These are phyloP conservation scores for Entomortierella lignicola DNA, from an alignment of 192 early-diverging fungal genomes.

Conservation along the genomic window DNA sequence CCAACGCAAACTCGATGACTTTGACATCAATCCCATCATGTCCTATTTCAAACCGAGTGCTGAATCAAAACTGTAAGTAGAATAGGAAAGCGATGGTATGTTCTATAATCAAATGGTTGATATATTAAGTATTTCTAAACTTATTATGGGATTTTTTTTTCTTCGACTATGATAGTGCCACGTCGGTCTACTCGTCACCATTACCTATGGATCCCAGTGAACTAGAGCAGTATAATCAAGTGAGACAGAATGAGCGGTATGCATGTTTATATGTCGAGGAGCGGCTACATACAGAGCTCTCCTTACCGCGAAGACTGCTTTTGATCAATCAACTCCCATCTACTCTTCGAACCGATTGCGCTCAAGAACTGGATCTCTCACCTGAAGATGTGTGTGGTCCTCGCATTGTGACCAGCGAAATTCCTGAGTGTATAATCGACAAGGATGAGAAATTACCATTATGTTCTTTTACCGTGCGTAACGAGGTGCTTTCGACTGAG, in stretches of 20 bases:
- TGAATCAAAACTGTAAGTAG: constrained; percentile 20
- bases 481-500: constrained; percentile 9
- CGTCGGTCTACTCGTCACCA: neutral
- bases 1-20: constrained; percentile 26
- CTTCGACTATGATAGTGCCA: neutral
- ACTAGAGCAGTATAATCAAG: constrained; percentile 6
- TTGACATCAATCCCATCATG: constrained; percentile 24
- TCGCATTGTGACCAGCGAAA: neutral
- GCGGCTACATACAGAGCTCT: constrained; percentile 15
- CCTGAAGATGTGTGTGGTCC: constrained; percentile 3
- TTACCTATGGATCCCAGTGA: neutral
- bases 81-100: no score
- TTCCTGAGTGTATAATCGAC: neutral
- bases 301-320: constrained; percentile 11
- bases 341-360: constrained; percentile 12
- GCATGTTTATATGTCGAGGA: constrained; percentile 24
- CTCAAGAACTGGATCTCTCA: constrained; percentile 13
- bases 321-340: constrained; percentile 23
- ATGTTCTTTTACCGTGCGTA: neutral
- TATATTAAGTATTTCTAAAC: neutral
- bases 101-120: no score
- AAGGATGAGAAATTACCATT: neutral
- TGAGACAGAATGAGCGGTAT: constrained; percentile 10
- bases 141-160: constrained; percentile 4
- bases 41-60: constrained; percentile 13